Evolutionary conservation across 2,329 filamentous ascomycete species (phyloP).

Genomic region (Ceratocystis huliohia): DNA sequence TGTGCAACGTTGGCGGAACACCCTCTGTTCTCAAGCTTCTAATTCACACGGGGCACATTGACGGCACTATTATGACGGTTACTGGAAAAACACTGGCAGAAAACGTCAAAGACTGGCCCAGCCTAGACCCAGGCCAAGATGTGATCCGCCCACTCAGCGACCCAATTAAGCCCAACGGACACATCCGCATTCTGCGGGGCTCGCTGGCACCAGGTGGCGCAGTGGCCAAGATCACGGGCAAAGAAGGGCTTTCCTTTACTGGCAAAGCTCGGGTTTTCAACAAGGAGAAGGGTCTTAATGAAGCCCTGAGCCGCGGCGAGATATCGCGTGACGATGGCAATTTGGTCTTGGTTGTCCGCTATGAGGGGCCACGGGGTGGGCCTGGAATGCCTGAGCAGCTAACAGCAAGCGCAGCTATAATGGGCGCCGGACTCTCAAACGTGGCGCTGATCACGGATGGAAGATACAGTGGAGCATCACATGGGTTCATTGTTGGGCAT

Average conservation of each 20-base stretch:
- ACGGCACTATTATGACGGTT: slow-evolving; percentile 67
- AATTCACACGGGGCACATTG: slow-evolving; percentile 59
- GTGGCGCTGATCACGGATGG: slow-evolving; percentile 88
- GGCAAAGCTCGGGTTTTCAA: slow-evolving; percentile 76
- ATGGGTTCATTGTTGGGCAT: slow-evolving; percentile 90
- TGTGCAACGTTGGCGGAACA: slow-evolving; percentile 75
- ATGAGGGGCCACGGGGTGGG: slow-evolving; percentile 85
- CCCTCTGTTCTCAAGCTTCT: slow-evolving; percentile 77
- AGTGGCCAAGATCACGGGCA: slow-evolving; percentile 92
- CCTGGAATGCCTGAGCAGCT: slow-evolving; percentile 96
- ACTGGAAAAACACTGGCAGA: slow-evolving; percentile 74
- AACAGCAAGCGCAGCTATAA: slow-evolving; percentile 75
- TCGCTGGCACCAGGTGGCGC: slow-evolving; percentile 81
- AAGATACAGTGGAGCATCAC: slow-evolving; percentile 72
- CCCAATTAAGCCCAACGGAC: slow-evolving; percentile 70
- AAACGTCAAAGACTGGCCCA: slow-evolving; percentile 66
- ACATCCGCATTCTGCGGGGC: slow-evolving; percentile 76
- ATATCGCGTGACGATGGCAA: slow-evolving; percentile 49
- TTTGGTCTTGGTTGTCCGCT: slow-evolving; percentile 78
- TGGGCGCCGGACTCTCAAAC: slow-evolving; percentile 79
- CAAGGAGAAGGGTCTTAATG: slow-evolving; percentile 68
- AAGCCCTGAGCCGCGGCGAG: slow-evolving; percentile 58
- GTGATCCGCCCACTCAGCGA: slow-evolving; percentile 66
- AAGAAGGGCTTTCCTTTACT: slow-evolving; percentile 73
- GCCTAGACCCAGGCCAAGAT: slow-evolving; percentile 62